Evolutionary conservation across 2,329 filamentous ascomycete genomes (phyloP), one percentile per base, ranked within the genome.

Genomic region (Torrubiella hemipterigena): DNA sequence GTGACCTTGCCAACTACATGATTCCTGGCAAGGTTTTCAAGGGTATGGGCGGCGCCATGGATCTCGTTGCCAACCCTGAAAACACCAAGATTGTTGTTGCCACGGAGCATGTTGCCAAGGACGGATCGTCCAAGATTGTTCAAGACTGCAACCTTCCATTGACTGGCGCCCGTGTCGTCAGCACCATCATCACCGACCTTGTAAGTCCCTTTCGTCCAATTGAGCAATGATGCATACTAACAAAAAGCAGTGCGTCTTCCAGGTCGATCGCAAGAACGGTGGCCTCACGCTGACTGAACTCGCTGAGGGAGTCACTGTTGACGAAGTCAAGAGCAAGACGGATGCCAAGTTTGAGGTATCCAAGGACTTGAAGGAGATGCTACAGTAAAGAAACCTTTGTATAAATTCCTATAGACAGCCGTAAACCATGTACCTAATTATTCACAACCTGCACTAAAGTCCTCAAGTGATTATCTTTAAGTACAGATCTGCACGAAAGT

Each of bases 1-100:
- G 84, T 17, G 84, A 93, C 49, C 58, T 93, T 32, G 84, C 84
- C 27, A 91, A 91, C 57, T 93, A 84, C 65, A 91, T 91, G 79
- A 81, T 93, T 39, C 84, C 84, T 0, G 84, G 84, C 16, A 91
- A 89, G 56, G 73, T 84, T 9, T 76, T 86, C 57, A 91, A 91
- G 65, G 84, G 84, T 13, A 91, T 93, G 77, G 84, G 84, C 38
- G 77, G 77, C 17, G 77, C 77, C 13, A 82, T 82, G 77, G 77
- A 82, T 49, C 58, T 82, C 7, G 75, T 82, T 9, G 76, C 73
- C 22, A 81, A 81, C 54, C 77, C 77, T 1, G 73, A 78, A 42
- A 64, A 67, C 45, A 82, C 77, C 41, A 81, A 80, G 63, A 78
- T 82, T 42, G 74, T 82, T 5, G 75, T 81, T 4, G 70, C 76